Base-by-base conservation (phyloP, 352 stramenopile genomes). In the Globisporangium yorkense region DNA sequence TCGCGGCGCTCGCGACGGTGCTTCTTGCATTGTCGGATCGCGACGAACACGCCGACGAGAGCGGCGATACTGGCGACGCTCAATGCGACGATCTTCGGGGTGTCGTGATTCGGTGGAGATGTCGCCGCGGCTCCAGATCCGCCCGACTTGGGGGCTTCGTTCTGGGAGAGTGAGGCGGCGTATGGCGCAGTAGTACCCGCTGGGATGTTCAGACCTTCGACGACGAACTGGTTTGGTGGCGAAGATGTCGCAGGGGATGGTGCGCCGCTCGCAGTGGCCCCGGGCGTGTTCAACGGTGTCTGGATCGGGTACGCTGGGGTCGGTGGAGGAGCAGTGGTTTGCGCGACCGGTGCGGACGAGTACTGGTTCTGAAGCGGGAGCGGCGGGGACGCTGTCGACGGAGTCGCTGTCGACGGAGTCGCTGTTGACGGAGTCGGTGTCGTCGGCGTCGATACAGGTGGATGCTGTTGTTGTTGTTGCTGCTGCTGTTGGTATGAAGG, bases 321-420 rank as follows among this genome's bases (percentile, higher is more conserved):
- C 16, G 21, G 4, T 62, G n/a, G 39, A 51, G 39, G 47, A 29
- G 51, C 41, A 16, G n/a, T 18, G 8, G 41, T 24, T 41, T 57
- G 35, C 56, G 55, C 12, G 45, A 61, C 58, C 21, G 67, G 43
- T 9, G 49, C 56, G 33, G 33, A 39, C 33, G 8, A 39, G 33
- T 39, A 9, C 33, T 39, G 33, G 33, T 8, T 39, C 33, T 39
- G 33, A 8, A 39, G 8, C 33, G 7, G 33, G 33, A 39, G 33
- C 27, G 43, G 16, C n/a, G 43, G 18, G 21, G 43, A 1, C n/a
- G 18, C 6, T 48, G 43, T 15, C 12, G 43, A 27, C 24, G 24
- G 24, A 27, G 24, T 27, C 24, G 24, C 1, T 48, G 43, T 15
- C n/a, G n/a, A n/a, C n/a, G n/a, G n/a, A n/a, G n/a, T n/a, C n/a